Percentiles rank a stretch among this genome's conserved stretches.
phyloP scores from a whole-genome alignment of 306 rosid genomes.

The Hippophae rhamnoides region DNA sequence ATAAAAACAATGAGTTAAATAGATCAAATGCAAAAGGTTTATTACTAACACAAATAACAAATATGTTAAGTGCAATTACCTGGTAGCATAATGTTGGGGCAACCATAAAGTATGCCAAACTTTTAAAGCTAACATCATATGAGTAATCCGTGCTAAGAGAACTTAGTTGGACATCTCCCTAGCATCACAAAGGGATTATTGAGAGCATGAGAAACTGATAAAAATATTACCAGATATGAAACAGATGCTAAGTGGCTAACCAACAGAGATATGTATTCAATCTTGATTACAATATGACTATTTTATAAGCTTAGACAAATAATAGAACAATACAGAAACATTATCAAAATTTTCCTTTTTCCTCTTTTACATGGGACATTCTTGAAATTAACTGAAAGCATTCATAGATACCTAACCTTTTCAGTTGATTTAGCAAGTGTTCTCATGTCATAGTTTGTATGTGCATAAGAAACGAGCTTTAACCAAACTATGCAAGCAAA shows the following conservation, averaged over 20 bases:
- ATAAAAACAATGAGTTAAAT: not conserved
- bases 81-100: conserved; percentile 97
- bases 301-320: too few species aligned
- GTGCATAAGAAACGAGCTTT: conserved; percentile 82
- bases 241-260: too few species aligned
- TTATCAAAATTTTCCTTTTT: too few species aligned
- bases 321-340: too few species aligned
- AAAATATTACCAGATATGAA: not conserved
- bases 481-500: conserved; percentile 80
- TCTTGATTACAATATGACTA: too few species aligned
- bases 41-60: too few species aligned
- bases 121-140: conserved; percentile 49
- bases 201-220: conserved; percentile 2
- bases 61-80: conserved; percentile 35
- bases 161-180: conserved; percentile 59
- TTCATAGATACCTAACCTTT: conserved; percentile 37
- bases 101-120: conserved; percentile 82
- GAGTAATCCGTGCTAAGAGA: conserved; percentile 33
- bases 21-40: not conserved
- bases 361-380: too few species aligned
- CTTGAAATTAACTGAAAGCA: too few species aligned
- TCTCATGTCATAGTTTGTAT: conserved; percentile 78
- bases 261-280: too few species aligned
- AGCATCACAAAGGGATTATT: conserved; percentile 18
- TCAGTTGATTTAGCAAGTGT: conserved; percentile 34